These are phyloP conservation scores for Blastosporella zonata DNA, from an alignment of 1,284 basidiomycete species.

Conservation along the genomic window DNA sequence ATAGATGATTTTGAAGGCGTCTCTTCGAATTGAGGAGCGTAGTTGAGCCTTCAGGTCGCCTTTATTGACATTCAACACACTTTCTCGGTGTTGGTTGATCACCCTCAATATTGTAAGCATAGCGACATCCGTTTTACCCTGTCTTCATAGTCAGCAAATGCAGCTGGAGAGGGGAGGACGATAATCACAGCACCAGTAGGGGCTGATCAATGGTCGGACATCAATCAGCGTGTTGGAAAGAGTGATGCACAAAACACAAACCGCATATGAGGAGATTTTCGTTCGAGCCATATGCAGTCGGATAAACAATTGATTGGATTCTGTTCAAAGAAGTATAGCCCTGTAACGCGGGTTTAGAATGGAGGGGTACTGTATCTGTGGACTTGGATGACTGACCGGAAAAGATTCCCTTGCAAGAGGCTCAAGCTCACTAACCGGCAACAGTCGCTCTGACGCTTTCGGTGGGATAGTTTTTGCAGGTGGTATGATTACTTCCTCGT, in stretches of 20 bases:
- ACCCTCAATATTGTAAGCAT: constrained; percentile 93
- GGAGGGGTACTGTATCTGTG: constrained; percentile 1
- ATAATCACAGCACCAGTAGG: constrained; percentile 88
- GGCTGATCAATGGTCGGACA: constrained; percentile 46
- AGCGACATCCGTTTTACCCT: constrained; percentile 99
- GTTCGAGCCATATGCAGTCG: constrained; percentile 90
- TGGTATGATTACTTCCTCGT: constrained; percentile 87
- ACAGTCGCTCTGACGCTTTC: constrained; percentile 68
- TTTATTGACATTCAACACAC: constrained; percentile 18
- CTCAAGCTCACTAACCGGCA: constrained; percentile 77
- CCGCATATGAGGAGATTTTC: constrained; percentile 97
- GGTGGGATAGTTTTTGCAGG: constrained; percentile 82
- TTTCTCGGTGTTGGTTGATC: constrained; percentile 66
- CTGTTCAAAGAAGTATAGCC: constrained; percentile 89
- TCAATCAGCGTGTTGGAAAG: not conserved
- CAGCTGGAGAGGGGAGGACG: not conserved
- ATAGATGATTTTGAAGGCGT: constrained; percentile 95
- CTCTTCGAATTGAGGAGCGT: constrained; percentile 57
- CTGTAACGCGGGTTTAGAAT: constrained; percentile 33
- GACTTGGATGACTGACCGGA: constrained; percentile 51
- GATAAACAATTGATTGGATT: constrained; percentile 94
- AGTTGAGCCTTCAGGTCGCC: constrained; percentile 33
- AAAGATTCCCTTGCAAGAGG: constrained; percentile 85
- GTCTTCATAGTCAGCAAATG: constrained; percentile 13
- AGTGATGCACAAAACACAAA: constrained; percentile 34